Conservation (phyloP, 306 rosid genomes). For the Pyrus communis region DNA sequence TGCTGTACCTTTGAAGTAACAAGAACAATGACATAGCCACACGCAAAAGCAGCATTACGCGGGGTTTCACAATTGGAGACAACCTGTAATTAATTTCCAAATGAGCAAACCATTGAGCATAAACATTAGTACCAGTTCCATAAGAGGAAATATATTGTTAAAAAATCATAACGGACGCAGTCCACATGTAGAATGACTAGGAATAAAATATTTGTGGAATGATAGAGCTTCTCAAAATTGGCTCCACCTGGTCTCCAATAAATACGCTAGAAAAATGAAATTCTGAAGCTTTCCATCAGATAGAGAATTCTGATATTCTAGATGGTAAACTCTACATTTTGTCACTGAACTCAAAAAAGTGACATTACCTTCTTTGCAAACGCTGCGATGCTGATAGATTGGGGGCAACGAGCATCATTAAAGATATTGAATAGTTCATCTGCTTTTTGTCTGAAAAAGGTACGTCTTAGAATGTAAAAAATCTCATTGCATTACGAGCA, state of each 20-base stretch:
- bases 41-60: conserved; percentile 57
- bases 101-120: not conserved
- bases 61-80: conserved; percentile 44
- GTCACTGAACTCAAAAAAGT: not conserved
- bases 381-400: conserved; percentile 49
- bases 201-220: not conserved
- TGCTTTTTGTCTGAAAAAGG: conserved; percentile 56
- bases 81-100: conserved; percentile 39
- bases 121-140: not conserved
- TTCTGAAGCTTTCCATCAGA: not conserved
- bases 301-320: not conserved
- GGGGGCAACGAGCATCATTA: conserved; percentile 52
- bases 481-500: not conserved
- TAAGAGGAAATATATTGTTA: not conserved
- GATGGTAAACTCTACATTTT: not conserved
- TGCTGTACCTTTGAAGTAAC: conserved; percentile 69
- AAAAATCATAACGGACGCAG: not conserved
- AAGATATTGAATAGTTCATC: conserved; percentile 49
- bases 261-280: not conserved
- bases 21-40: conserved; percentile 65
- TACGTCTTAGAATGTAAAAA: not conserved
- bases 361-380: conserved; percentile 66
- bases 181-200: not conserved
- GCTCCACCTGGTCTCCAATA: not conserved
- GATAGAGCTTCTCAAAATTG: not conserved